Evolutionary conservation across 768 basidiomycete species (phyloP), one percentile per base, ranked within the genome.

Genomic region (Mycena galericulata): DNA sequence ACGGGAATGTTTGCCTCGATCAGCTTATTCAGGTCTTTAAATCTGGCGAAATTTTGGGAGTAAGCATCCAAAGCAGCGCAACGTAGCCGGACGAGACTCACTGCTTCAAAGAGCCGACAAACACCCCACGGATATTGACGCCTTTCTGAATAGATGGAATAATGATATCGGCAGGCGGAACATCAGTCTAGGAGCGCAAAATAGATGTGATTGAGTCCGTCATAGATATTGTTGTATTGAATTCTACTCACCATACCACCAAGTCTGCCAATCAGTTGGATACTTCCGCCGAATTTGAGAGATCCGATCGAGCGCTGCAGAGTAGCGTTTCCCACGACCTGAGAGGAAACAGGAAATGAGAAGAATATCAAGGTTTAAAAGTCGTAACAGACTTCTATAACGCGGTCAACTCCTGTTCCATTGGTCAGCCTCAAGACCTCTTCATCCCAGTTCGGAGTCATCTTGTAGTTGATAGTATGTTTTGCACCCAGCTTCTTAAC

Each of bases 251-350:
- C 84, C 71, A 79, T 75, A 0, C 84, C 78, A n/a, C 90, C 81
- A 45, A 63, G 22, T 2, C 81, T 78, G 14, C 89, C 89, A 51
- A 91, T 88, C 30, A 85, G 65, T 64, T 86, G 79, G 46, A 89
- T 73, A 4, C 79, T 79, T 1, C 89, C 88, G 1, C 80, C 84
- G 26, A 79, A 73, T 64, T 79, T 75, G 34, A 82, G 73, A 0
- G 84, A 76, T 18, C 77, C 78, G 38, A 85, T 75, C 3, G 82
- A 85, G 65, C 85, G 85, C 10, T 69, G 56, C 20, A 90, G 76
- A 10, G 88, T 90, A 12, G 84, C 84, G 9, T 82, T 62, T 3
- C 90, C 89, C 14, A 89, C 87, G 30, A 90, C 86, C 84, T 90
- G n/a, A n/a, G n/a, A n/a, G n/a, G n/a, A 30, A 2, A 4, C 7